These are phyloP conservation scores for Pisolithus microcarpus DNA, from an alignment of 768 basidiomycete genomes.

Conservation along the genomic window DNA sequence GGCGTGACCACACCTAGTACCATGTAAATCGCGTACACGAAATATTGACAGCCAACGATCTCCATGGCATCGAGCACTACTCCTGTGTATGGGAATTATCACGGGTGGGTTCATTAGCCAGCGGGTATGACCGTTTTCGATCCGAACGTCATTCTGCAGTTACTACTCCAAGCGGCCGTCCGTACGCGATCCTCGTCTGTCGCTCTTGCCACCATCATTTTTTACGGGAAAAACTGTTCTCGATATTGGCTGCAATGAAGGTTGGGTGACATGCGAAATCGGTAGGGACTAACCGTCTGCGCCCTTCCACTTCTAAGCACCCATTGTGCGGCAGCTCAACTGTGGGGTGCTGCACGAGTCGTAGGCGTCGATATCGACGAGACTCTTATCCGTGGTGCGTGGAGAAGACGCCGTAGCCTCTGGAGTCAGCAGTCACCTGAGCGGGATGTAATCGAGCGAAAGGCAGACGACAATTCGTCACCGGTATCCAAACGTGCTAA, in stretches of 20 bases:
- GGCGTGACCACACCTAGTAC: too few relatives aligned
- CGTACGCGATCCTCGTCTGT: constrained; percentile 56
- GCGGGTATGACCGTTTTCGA: neutral
- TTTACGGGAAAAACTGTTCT: constrained; percentile 57
- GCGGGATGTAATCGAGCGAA: neutral
- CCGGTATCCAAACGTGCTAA: constrained; percentile 9
- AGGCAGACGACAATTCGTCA: neutral
- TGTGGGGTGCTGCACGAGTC: constrained; percentile 54
- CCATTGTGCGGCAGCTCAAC: constrained; percentile 45
- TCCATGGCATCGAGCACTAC: constrained; percentile 6
- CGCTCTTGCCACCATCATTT: constrained; percentile 46
- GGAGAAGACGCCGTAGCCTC: constrained; percentile 59
- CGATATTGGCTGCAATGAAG: constrained; percentile 85
- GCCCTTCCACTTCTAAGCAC: neutral
- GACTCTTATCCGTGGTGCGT: constrained; percentile 64
- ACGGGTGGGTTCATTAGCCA: constrained; percentile 38
- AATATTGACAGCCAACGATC: too few relatives aligned
- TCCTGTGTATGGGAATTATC: constrained; percentile 68
- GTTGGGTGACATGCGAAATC: constrained; percentile 81
- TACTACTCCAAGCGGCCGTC: constrained; percentile 74
- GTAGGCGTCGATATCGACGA: constrained; percentile 84
- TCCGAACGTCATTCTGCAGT: constrained; percentile 27
- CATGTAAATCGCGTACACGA: too few relatives aligned
- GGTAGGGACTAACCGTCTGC: constrained; percentile 36
- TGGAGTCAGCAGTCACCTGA: constrained; percentile 58